phyloP scores from a whole-genome alignment of 331 rosid species.

The Saraca asoca region DNA sequence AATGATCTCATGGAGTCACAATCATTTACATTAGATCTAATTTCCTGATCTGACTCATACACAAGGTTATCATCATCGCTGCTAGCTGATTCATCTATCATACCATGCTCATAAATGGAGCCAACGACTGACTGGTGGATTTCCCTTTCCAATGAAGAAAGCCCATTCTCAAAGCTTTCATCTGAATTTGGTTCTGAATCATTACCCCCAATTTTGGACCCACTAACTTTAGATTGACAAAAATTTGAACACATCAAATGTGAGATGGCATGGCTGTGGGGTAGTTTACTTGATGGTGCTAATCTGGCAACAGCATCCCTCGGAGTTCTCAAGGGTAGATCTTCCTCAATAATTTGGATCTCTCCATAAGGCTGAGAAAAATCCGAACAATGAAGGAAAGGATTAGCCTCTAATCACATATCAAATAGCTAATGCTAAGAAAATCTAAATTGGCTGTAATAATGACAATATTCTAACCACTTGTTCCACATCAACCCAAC shows the following conservation, averaged over 20 bases:
- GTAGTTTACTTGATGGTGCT: slow-evolving; percentile 44
- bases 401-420: slow-evolving; percentile 35
- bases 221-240: slow-evolving; percentile 39
- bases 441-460: slow-evolving; percentile 9
- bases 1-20: slow-evolving; percentile 42
- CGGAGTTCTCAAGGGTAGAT: slow-evolving; percentile 73
- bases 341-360: slow-evolving; percentile 90
- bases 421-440: slow-evolving; percentile 18
- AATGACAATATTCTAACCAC: slow-evolving; percentile 54
- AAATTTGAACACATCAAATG: slow-evolving; percentile 30
- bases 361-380: slow-evolving; percentile 82
- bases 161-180: slow-evolving; percentile 70
- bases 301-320: slow-evolving; percentile 66
- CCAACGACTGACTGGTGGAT: slow-evolving; percentile 53
- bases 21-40: slow-evolving; percentile 46
- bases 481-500: slow-evolving; percentile 82
- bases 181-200: slow-evolving; percentile 68
- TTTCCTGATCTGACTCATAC: slow-evolving; percentile 50
- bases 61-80: slow-evolving; percentile 49
- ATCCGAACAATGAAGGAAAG: slow-evolving; percentile 9
- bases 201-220: slow-evolving; percentile 46
- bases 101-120: slow-evolving; percentile 47
- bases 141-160: slow-evolving; percentile 59
- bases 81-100: slow-evolving; percentile 56
- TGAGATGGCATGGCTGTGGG: slow-evolving; percentile 24